These are phyloP conservation scores for Solanum pimpinellifolium DNA, from an alignment of 257 asterid genomes.

Conservation along the genomic window DNA sequence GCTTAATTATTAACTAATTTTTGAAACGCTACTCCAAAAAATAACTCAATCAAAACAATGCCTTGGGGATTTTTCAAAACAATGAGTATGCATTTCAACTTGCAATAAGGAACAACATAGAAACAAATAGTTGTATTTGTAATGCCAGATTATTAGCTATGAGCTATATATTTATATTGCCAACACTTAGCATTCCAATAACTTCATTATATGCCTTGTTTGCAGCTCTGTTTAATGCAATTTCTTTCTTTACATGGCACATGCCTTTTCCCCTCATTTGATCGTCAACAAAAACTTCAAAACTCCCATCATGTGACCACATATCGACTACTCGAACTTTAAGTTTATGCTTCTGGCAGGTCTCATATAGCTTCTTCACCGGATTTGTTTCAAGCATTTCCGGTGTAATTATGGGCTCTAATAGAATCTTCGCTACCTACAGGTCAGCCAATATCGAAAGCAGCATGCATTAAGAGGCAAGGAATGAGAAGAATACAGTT, in stretches of 20 bases:
- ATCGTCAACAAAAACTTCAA: constrained; percentile 42
- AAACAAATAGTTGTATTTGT: neutral
- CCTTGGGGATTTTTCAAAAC: neutral
- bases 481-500: neutral
- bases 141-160: neutral
- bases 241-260: constrained; percentile 60
- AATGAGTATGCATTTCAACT: neutral
- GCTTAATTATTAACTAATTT: no score
- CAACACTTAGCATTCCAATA: constrained; percentile 16
- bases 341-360: constrained; percentile 68
- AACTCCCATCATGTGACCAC: constrained; percentile 45
- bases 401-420: constrained; percentile 69
- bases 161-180: neutral
- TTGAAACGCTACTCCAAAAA: no score
- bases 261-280: constrained; percentile 54
- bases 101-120: neutral
- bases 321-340: constrained; percentile 45
- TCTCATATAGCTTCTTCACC: constrained; percentile 59
- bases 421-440: constrained; percentile 46
- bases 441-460: neutral
- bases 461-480: neutral
- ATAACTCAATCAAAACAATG: neutral
- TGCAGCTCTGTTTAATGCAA: constrained; percentile 69
- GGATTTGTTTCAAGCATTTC: constrained; percentile 59
- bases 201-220: constrained; percentile 53